phyloP scores from a whole-genome alignment of 805 yeast species.

The Suhomyces pyralidae region DNA sequence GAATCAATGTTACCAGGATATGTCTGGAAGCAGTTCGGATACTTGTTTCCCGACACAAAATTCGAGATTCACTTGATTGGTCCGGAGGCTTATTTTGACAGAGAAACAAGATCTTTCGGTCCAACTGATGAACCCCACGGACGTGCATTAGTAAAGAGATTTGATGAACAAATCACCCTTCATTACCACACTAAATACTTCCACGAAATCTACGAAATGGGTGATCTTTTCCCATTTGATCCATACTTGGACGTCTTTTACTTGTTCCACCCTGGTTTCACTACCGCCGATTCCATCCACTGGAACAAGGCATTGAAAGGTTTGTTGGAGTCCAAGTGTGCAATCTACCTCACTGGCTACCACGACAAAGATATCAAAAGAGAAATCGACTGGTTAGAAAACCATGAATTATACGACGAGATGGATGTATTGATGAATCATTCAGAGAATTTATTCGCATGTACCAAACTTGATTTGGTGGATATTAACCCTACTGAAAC shows the following conservation, averaged over 20 bases:
- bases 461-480: slow-evolving; percentile 92
- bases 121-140: slow-evolving; percentile 48
- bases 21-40: slow-evolving; percentile 92
- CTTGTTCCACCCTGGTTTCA: slow-evolving; percentile 93
- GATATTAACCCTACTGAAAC: slow-evolving; percentile 91
- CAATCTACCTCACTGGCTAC: slow-evolving; percentile 86
- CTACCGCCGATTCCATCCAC: slow-evolving; percentile 73
- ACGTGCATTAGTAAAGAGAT: slow-evolving; percentile 67
- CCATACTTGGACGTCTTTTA: slow-evolving; percentile 93
- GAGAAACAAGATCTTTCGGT: slow-evolving; percentile 58
- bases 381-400: slow-evolving; percentile 71
- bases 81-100: slow-evolving; percentile 83
- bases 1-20: slow-evolving; percentile 92
- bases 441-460: slow-evolving; percentile 68
- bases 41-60: slow-evolving; percentile 74
- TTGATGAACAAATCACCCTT: slow-evolving; percentile 70
- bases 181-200: slow-evolving; percentile 88
- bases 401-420: slow-evolving; percentile 59
- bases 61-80: slow-evolving; percentile 92
- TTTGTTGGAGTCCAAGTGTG: slow-evolving; percentile 88
- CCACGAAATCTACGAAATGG: slow-evolving; percentile 85
- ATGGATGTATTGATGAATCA: slow-evolving; percentile 79
- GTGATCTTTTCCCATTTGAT: slow-evolving; percentile 96
- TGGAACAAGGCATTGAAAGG: slow-evolving; percentile 89
- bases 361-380: slow-evolving; percentile 67